Percentiles rank a stretch among this genome's conserved stretches.
These are phyloP conservation scores for Cladosporium halotolerans DNA, from an alignment of 2,329 filamentous ascomycete genomes.

Conservation along the genomic window DNA sequence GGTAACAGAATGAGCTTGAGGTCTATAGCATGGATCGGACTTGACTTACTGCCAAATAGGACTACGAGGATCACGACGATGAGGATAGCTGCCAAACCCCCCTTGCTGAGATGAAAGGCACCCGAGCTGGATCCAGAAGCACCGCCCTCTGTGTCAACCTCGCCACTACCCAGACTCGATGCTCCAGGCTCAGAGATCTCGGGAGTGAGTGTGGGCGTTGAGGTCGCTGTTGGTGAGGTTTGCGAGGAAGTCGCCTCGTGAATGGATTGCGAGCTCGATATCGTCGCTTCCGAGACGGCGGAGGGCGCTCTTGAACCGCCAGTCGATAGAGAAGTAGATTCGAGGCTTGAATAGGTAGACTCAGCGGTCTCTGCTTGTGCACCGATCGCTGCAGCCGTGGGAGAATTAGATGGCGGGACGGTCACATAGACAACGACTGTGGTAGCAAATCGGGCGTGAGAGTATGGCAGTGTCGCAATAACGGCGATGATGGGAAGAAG, in stretches of 20 bases:
- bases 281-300: neutral
- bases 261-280: neutral
- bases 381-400: neutral
- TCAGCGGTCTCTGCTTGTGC: neutral
- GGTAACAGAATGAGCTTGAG: too few species aligned
- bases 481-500: neutral
- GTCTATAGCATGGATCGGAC: too few species aligned
- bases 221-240: neutral
- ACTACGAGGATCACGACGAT: conserved; percentile 61
- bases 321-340: neutral
- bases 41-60: conserved; percentile 56
- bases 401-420: neutral
- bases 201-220: neutral
- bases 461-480: neutral
- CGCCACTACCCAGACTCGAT: conserved; percentile 1
- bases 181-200: conserved; percentile 4
- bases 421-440: conserved; percentile 3
- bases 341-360: neutral
- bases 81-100: conserved; percentile 68
- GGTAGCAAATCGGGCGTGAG: neutral
- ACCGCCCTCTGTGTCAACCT: conserved; percentile 44
- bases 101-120: conserved; percentile 58
- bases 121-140: conserved; percentile 56
- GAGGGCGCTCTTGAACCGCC: neutral
- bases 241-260: neutral